Base-by-base conservation (phyloP, 2,329 filamentous ascomycete genomes). In the Alternaria conjuncta region DNA sequence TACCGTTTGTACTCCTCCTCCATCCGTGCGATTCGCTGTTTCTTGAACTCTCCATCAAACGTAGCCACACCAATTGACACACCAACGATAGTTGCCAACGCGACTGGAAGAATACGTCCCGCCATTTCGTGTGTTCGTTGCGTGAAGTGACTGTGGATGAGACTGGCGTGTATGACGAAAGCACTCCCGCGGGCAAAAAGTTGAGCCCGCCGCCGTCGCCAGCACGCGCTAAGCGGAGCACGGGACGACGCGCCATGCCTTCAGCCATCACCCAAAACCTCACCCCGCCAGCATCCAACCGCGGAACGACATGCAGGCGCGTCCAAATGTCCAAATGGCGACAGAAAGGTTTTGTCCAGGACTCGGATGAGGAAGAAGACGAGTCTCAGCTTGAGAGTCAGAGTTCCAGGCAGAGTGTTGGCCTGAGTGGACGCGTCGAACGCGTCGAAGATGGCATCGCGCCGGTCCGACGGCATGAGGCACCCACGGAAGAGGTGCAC, bases 321-420 rank as follows among this genome's bases (percentile, higher is more conserved):
- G 71, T 64, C 71, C 76, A 74, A 81, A 85, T 85, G 84, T 83
- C 79, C 76, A 76, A 77, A 78, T 85, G 84, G 84, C 80, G 82
- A 70, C 76, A 80, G 70, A 80, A 76, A 75, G 83, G 83, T 69
- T 84, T 81, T 76, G 84, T 85, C 67, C 79, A 78, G 76, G 84
- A 85, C 74, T 85, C 84, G 63, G 84, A 85, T 78, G 84, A 84
- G 60, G 83, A 85, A 55, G 82, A 83, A 50, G 76, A 78, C 18
- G 72, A 75, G 41, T 66, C 61, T 13, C 71, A 77, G 54, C 28
- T 78, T 32, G 76, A 78, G 47, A 75, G 58, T 28, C 71, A 73
- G 58, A n/a, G 30, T 25, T 65, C 63, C 5, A 65, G 54, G 47
- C 68, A 66, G 15, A 59, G 66, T 53, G 53, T 51, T 30, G 63